Conservation (phyloP, 306 rosid species). For the Argentina anserina region DNA sequence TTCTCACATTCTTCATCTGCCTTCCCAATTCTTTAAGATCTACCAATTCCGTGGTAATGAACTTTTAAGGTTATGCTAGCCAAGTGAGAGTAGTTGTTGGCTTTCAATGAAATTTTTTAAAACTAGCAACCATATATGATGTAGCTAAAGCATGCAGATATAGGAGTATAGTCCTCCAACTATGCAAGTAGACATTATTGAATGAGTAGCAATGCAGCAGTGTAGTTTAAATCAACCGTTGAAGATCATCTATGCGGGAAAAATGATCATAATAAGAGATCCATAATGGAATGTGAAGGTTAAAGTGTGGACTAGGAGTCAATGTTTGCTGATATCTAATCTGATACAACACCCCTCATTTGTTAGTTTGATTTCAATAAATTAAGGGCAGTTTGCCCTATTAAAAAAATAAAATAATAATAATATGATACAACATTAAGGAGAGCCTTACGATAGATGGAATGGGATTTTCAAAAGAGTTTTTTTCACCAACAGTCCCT, state of each 20-base stretch:
- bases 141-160: not conserved
- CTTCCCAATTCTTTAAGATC: not conserved
- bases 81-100: not conserved
- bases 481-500: too few species aligned
- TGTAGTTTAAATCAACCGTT: not conserved
- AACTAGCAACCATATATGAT: not conserved
- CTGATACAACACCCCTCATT: too few species aligned
- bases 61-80: not conserved
- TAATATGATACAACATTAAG: too few species aligned
- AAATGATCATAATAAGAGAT: not conserved
- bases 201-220: not conserved
- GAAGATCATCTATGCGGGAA: too few species aligned
- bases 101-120: not conserved
- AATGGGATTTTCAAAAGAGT: conserved; percentile 1
- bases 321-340: not conserved
- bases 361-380: too few species aligned
- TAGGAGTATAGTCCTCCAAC: not conserved
- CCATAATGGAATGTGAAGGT: too few species aligned
- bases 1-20: conserved; percentile 26
- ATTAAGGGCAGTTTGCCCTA: too few species aligned
- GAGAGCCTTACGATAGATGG: not conserved
- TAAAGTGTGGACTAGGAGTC: not conserved
- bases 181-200: not conserved
- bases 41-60: not conserved
- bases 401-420: too few species aligned